A percentile compares a stretch with the other conserved stretches of the same genome.
Evolutionary conservation across 2,329 filamentous ascomycete genomes (phyloP).

Genomic region (Coleophoma crateriformis): DNA sequence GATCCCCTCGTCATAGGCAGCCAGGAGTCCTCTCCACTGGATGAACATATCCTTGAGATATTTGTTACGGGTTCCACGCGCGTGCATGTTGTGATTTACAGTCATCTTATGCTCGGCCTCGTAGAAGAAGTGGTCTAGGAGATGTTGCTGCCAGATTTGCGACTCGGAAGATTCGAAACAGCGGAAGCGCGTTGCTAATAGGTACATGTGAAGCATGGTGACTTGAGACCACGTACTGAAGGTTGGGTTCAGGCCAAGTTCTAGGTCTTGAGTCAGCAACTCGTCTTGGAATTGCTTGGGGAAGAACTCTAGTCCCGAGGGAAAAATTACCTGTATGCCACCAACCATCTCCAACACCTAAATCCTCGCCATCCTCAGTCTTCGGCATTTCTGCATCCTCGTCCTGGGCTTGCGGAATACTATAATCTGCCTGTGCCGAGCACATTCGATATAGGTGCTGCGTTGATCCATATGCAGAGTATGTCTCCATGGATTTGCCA

Average conservation of each 20-base stretch:
- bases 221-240: conserved; percentile 97
- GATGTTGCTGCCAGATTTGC: conserved; percentile 77
- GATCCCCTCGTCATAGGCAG: conserved; percentile 80
- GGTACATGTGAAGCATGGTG: conserved; percentile 93
- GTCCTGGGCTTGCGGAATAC: conserved; percentile 61
- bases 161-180: conserved; percentile 66
- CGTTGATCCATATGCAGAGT: conserved; percentile 74
- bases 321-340: conserved; percentile 71
- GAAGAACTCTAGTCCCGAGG: too few relatives aligned
- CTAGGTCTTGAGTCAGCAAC: conserved; percentile 35
- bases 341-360: conserved; percentile 68
- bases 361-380: conserved; percentile 73
- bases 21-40: conserved; percentile 83
- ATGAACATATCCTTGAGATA: conserved; percentile 85
- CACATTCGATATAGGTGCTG: conserved; percentile 75
- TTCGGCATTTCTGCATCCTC: conserved; percentile 63
- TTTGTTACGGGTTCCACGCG: conserved; percentile 52
- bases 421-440: conserved; percentile 68
- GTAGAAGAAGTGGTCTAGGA: conserved; percentile 94
- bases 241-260: conserved; percentile 72
- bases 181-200: conserved; percentile 77
- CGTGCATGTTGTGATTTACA: conserved; percentile 65
- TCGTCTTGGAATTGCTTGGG: not conserved
- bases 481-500: conserved; percentile 49
- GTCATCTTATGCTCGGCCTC: conserved; percentile 82